These are phyloP conservation scores for Leccinum boreale DNA, from an alignment of 768 basidiomycete species.

Conservation along the genomic window DNA sequence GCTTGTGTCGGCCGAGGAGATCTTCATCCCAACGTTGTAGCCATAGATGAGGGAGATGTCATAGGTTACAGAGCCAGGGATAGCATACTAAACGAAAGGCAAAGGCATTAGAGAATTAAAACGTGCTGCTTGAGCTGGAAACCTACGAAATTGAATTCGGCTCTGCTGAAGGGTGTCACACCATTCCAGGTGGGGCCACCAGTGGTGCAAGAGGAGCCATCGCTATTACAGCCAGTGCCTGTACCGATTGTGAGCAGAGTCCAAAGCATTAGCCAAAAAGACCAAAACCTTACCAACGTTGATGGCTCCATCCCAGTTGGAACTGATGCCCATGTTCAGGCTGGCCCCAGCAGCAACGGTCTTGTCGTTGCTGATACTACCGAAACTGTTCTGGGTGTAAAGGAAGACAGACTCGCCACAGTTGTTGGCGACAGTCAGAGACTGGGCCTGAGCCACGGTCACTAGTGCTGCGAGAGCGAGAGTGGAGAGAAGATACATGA, in stretches of 20 bases:
- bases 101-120: not conserved
- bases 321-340: slow-evolving; percentile 28
- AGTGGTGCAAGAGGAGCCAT: slow-evolving; percentile 24
- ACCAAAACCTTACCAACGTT: slow-evolving; percentile 24
- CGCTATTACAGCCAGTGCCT: slow-evolving; percentile 28
- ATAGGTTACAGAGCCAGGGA: slow-evolving; percentile 28
- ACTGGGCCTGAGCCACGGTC: slow-evolving; percentile 22
- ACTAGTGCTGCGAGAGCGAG: not conserved
- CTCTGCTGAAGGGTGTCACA: slow-evolving; percentile 30
- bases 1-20: slow-evolving; percentile 23
- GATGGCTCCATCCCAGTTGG: slow-evolving; percentile 31
- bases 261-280: not conserved
- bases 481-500: not conserved
- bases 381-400: slow-evolving; percentile 29
- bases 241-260: slow-evolving; percentile 3
- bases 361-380: slow-evolving; percentile 26
- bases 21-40: slow-evolving; percentile 34
- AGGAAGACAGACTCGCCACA: slow-evolving; percentile 29
- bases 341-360: slow-evolving; percentile 21
- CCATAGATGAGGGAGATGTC: slow-evolving; percentile 35
- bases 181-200: slow-evolving; percentile 32
- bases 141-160: slow-evolving; percentile 32
- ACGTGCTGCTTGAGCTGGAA: not conserved
- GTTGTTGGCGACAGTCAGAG: slow-evolving; percentile 27
- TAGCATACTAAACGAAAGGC: slow-evolving; percentile 13